Percentiles rank a stretch among this genome's conserved stretches.
phyloP scores from a whole-genome alignment of 345 rosid genomes.

The Eucalyptus coolabah region DNA sequence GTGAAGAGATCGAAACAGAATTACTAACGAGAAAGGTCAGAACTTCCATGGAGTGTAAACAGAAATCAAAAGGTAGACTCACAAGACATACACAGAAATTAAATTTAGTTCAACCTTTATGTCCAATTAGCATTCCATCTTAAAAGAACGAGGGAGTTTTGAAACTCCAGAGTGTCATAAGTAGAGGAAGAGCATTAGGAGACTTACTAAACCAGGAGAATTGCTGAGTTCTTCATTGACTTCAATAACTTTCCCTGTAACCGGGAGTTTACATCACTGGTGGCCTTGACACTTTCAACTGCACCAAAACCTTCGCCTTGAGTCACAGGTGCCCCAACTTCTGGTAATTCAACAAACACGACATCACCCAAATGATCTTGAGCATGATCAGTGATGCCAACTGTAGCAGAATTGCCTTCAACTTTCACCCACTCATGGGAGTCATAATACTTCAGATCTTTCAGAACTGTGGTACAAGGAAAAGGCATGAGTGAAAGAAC shows the following conservation, averaged over 20 bases:
- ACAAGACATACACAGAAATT: background rate
- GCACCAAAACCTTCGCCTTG: constrained; percentile 89
- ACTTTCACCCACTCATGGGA: constrained; percentile 94
- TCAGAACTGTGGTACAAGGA: constrained; percentile 33
- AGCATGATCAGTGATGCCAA: constrained; percentile 97
- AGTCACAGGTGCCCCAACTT: constrained; percentile 44
- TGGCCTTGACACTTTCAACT: constrained; percentile 98
- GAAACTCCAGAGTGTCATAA: background rate
- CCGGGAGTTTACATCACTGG: constrained; percentile 91
- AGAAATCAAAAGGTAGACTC: background rate
- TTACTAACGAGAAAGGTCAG: background rate
- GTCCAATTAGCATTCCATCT: background rate
- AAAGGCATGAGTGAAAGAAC: background rate
- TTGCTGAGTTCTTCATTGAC: constrained; percentile 49
- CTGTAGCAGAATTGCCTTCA: constrained; percentile 56
- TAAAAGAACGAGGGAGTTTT: background rate
- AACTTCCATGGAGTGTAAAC: background rate
- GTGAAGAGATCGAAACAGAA: background rate
- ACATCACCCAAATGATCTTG: constrained; percentile 98
- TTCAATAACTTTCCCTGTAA: constrained; percentile 76
- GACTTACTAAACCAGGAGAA: constrained; percentile 80
- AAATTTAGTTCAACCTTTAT: background rate
- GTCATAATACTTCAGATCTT: constrained; percentile 81
- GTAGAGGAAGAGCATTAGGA: background rate
- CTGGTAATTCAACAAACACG: constrained; percentile 87